Conservation (phyloP, 148 eudicot species). For the Arctostaphylos glauca region DNA sequence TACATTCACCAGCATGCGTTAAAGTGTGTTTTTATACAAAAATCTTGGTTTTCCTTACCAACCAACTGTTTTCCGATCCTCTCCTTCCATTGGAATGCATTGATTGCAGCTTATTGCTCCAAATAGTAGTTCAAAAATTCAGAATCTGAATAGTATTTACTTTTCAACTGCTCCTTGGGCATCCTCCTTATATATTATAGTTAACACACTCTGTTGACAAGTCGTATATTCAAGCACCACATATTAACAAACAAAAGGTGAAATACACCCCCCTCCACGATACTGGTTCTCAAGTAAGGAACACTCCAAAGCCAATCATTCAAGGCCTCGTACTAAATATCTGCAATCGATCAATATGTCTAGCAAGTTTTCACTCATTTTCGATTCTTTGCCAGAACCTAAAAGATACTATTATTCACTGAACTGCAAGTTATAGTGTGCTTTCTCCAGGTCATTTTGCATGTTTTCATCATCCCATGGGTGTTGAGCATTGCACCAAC, state of each 20-base stretch:
- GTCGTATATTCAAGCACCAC: neutral
- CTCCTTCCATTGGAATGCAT: neutral
- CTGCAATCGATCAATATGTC: neutral
- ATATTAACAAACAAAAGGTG: neutral
- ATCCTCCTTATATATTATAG: neutral
- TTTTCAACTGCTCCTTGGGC: neutral
- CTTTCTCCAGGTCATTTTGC: neutral
- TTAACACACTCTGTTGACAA: neutral
- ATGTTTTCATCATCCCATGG: neutral
- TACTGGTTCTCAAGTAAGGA: neutral
- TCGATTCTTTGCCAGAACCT: neutral
- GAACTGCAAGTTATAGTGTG: neutral
- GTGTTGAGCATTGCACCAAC: neutral
- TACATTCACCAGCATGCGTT: neutral
- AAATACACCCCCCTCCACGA: neutral
- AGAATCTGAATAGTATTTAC: neutral
- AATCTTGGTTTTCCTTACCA: neutral
- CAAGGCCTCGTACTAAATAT: neutral
- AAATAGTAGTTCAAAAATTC: neutral
- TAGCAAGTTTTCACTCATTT: neutral
- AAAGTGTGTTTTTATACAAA: neutral
- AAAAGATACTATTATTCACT: neutral
- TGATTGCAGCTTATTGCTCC: neutral
- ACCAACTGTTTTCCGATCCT: neutral
- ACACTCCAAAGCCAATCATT: neutral